phyloP scores from a whole-genome alignment of 352 stramenopile genomes.

The Halophytophthora polymorphica region DNA sequence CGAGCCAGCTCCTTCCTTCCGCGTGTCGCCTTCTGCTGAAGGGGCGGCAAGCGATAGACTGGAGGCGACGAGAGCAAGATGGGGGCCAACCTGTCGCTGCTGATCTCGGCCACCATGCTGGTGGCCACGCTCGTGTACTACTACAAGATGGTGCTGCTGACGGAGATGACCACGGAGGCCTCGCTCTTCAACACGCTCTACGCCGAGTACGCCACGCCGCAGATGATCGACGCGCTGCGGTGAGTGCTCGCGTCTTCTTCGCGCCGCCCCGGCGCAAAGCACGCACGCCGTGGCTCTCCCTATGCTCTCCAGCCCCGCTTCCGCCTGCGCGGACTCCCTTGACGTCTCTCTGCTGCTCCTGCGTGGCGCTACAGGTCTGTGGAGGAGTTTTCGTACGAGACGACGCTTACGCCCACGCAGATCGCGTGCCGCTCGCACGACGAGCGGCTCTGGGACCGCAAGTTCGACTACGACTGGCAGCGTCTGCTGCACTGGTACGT shows the following conservation, averaged over 20 bases:
- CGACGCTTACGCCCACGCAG: conserved; percentile 32
- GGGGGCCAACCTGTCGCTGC: conserved; percentile 44
- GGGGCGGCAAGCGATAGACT: no score
- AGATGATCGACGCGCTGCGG: conserved; percentile 57
- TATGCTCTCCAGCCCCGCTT: neutral
- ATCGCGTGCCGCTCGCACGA: conserved; percentile 39
- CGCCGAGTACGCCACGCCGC: conserved; percentile 57
- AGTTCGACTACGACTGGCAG: conserved; percentile 62
- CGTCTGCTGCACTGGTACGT: conserved; percentile 57
- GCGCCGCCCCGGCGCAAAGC: no score
- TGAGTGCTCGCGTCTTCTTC: conserved; percentile 15
- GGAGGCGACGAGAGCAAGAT: conserved; percentile 13
- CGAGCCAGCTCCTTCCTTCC: no score
- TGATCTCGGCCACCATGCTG: conserved; percentile 56
- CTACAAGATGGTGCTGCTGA: conserved; percentile 73
- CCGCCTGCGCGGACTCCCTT: neutral
- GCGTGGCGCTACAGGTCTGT: conserved; percentile 50
- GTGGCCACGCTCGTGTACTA: conserved; percentile 62
- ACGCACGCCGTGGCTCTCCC: no score
- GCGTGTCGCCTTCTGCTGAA: no score
- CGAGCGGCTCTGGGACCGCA: conserved; percentile 47
- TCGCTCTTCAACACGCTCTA: conserved; percentile 78
- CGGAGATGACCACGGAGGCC: conserved; percentile 64
- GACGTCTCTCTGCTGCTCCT: conserved; percentile 1
- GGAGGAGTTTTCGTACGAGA: conserved; percentile 48